phyloP scores from a whole-genome alignment of 225 moss, liverwort and hornwort genomes.

The Climacium dendroides region DNA sequence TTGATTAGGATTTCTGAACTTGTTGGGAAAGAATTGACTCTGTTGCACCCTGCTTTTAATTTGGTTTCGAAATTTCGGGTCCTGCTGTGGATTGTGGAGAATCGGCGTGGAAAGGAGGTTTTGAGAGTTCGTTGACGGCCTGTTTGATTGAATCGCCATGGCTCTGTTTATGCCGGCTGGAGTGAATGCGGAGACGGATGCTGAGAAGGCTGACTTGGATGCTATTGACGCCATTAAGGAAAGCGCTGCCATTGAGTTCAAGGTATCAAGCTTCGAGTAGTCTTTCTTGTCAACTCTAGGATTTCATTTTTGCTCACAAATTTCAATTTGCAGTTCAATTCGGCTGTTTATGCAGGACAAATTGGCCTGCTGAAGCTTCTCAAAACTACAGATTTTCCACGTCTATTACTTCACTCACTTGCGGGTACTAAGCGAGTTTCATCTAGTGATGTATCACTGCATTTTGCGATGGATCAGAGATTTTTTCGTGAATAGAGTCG shows the following conservation, averaged over 20 bases:
- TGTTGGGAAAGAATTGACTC: neutral
- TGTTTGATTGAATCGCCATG: slow-evolving; percentile 24
- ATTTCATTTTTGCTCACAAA: neutral
- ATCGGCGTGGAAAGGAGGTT: neutral
- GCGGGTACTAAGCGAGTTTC: neutral
- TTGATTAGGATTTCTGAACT: neutral
- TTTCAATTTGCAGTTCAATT: neutral
- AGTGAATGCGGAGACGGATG: slow-evolving; percentile 49
- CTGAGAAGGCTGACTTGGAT: slow-evolving; percentile 80
- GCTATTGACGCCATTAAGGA: slow-evolving; percentile 72
- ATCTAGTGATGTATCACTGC: neutral
- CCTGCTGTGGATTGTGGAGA: neutral
- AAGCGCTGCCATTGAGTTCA: slow-evolving; percentile 66
- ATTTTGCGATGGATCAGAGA: neutral
- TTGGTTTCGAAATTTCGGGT: neutral
- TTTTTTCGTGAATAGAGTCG: neutral
- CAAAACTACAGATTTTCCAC: neutral
- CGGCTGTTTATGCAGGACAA: neutral
- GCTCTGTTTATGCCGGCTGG: slow-evolving; percentile 81
- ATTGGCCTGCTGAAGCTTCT: neutral
- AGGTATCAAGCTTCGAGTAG: slow-evolving; percentile 16
- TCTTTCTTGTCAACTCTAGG: neutral
- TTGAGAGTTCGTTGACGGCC: neutral
- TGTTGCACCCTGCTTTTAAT: neutral
- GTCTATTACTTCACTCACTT: neutral